phyloP scores from a whole-genome alignment of 805 yeast genomes.

The Metschnikowia peoriensis region DNA sequence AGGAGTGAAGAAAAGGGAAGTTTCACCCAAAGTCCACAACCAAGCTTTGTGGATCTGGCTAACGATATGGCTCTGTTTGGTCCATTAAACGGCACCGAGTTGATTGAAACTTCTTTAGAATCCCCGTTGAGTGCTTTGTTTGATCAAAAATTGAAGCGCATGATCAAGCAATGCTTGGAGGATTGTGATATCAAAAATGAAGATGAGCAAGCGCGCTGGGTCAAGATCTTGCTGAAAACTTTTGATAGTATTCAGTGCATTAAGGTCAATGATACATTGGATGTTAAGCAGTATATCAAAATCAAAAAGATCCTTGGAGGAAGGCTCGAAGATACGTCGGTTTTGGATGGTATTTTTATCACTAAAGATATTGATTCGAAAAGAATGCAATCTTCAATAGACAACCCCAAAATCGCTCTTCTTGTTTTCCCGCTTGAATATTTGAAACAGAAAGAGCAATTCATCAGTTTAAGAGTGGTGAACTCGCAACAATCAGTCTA shows the following conservation, averaged over 20 bases:
- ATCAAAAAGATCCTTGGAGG: conserved; percentile 85
- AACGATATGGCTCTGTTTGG: not conserved
- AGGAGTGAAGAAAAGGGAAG: not conserved
- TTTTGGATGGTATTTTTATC: conserved; percentile 77
- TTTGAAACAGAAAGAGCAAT: conserved; percentile 69
- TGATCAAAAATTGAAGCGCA: conserved; percentile 46
- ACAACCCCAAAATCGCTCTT: conserved; percentile 72
- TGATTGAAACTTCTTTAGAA: not conserved
- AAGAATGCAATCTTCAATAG: conserved; percentile 64
- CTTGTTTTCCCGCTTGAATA: conserved; percentile 90
- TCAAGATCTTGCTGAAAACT: conserved; percentile 44
- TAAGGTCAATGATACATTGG: conserved; percentile 74
- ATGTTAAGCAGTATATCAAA: conserved; percentile 85
- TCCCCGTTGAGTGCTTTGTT: conserved; percentile 17
- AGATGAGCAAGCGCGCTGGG: conserved; percentile 56
- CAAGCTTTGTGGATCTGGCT: not conserved
- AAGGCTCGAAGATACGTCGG: conserved; percentile 51
- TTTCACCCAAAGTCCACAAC: not conserved
- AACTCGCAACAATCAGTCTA: conserved; percentile 86
- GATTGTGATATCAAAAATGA: conserved; percentile 53
- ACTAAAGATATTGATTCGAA: conserved; percentile 80
- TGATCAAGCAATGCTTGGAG: conserved; percentile 57
- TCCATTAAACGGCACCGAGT: not conserved
- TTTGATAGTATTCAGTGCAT: conserved; percentile 7
- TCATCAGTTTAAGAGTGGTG: conserved; percentile 79